Evolutionary conservation across 2,329 filamentous ascomycete species (phyloP).

Genomic region (Raffaelea albimanens): DNA sequence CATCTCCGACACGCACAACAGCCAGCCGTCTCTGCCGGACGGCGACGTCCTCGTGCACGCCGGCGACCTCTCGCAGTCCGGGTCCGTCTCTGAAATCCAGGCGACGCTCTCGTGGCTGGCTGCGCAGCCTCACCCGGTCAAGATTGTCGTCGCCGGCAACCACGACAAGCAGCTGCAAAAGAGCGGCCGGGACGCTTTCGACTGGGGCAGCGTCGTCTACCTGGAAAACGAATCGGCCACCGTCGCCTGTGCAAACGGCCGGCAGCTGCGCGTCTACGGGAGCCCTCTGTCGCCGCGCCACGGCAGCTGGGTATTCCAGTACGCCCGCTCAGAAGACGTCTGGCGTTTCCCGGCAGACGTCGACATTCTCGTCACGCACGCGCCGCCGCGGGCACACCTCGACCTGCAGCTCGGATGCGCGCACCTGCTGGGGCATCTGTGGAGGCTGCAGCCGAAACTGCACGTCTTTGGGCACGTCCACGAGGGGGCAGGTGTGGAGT

Average conservation of each 20-base stretch:
- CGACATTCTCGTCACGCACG: slow-evolving; percentile 26
- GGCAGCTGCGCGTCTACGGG: slow-evolving; percentile 23
- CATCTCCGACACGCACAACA: slow-evolving; percentile 7
- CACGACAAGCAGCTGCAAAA: slow-evolving; percentile 2
- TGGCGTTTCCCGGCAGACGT: slow-evolving; percentile 17
- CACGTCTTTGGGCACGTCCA: slow-evolving; percentile 29
- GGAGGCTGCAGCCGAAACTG: slow-evolving; percentile 21
- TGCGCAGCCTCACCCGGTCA: slow-evolving; percentile 27
- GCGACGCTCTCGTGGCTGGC: slow-evolving; percentile 31
- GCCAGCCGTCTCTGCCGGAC: slow-evolving; percentile 19
- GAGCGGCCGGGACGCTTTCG: slow-evolving; percentile 7
- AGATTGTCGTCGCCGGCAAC: slow-evolving; percentile 37
- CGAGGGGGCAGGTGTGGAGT: slow-evolving; percentile 12
- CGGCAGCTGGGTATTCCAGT: slow-evolving; percentile 33
- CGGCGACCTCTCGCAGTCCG: slow-evolving; percentile 36
- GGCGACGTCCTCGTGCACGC: slow-evolving; percentile 38
- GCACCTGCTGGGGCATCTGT: slow-evolving; percentile 20
- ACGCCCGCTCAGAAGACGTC: slow-evolving; percentile 19
- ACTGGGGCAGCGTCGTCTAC: slow-evolving; percentile 25
- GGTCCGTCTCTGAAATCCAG: slow-evolving; percentile 29
- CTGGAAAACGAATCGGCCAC: slow-evolving; percentile 19
- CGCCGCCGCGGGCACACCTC: slow-evolving; percentile 22
- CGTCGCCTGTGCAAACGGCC: slow-evolving; percentile 19
- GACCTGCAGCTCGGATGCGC: slow-evolving; percentile 20
- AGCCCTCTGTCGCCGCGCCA: slow-evolving; percentile 23